Percentiles rank a stretch among this genome's conserved stretches.
These are phyloP conservation scores for Tinospora cordifolia DNA, from an alignment of 164 flowering plant species.

Conservation along the genomic window DNA sequence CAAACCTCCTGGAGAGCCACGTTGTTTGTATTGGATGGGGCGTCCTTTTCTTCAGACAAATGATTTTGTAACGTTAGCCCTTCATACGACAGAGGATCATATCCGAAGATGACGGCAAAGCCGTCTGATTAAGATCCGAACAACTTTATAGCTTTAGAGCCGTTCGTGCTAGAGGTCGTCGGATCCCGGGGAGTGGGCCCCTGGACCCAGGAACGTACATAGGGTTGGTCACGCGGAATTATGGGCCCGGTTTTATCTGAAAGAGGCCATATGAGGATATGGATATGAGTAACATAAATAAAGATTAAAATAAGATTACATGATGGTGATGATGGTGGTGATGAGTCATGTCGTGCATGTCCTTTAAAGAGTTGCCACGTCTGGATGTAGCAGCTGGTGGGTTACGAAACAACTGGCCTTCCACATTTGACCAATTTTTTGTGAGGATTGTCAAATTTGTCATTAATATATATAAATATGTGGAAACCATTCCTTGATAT, in stretches of 20 bases:
- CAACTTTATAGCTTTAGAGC: too few relatives aligned
- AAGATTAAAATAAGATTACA: too few relatives aligned
- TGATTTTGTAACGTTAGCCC: neutral
- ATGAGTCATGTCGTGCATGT: neutral
- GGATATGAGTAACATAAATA: too few relatives aligned
- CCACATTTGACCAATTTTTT: too few relatives aligned
- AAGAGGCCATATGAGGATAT: too few relatives aligned
- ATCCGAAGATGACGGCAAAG: neutral
- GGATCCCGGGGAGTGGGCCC: neutral
- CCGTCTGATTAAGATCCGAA: neutral
- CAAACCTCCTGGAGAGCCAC: neutral
- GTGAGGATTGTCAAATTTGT: neutral
- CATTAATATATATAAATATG: neutral
- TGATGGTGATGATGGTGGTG: too few relatives aligned
- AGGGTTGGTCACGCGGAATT: neutral
- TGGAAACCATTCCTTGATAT: neutral
- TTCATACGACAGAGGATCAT: neutral
- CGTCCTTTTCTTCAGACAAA: neutral
- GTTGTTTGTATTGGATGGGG: neutral
- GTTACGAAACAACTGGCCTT: too few relatives aligned
- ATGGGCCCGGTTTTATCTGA: neutral
- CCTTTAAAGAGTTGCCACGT: neutral
- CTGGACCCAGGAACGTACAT: neutral
- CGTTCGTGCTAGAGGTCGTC: too few relatives aligned
- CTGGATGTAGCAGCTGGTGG: neutral